Percentiles rank a stretch among this genome's conserved stretches.
phyloP scores from a whole-genome alignment of 768 basidiomycete species.

The Mycena rebaudengoi region DNA sequence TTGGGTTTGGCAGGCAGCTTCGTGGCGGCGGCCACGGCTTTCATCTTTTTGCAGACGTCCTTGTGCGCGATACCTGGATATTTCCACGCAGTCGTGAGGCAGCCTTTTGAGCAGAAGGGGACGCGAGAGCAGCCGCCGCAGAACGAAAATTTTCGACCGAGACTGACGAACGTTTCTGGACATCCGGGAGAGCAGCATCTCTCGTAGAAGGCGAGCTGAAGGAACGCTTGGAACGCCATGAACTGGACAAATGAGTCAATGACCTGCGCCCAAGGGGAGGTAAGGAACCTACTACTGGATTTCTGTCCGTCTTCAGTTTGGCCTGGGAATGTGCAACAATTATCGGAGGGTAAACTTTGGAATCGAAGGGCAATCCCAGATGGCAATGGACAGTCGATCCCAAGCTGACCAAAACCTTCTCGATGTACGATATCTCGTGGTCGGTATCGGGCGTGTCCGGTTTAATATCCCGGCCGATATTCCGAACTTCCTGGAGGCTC shows the following conservation, averaged over 20 bases:
- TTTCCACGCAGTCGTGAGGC: constrained; percentile 1
- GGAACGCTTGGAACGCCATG: not conserved
- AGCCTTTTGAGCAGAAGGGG: not conserved
- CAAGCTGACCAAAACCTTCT: not conserved
- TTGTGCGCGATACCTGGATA: not conserved
- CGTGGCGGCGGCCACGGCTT: not conserved
- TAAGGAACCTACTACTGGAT: not conserved
- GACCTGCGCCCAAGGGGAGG: not conserved
- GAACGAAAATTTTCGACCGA: not conserved
- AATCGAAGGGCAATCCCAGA: not conserved
- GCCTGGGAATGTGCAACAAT: not conserved
- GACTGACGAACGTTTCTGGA: not conserved
- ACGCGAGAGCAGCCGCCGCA: not conserved
- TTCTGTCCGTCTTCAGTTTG: not conserved
- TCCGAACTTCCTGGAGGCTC: not conserved
- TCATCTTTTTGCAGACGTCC: constrained; percentile 3
- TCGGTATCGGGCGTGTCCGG: not conserved
- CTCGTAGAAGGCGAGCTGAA: not conserved
- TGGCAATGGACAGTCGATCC: not conserved
- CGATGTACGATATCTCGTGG: not conserved
- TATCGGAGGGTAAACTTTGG: not conserved
- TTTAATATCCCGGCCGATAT: not conserved
- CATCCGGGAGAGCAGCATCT: not conserved
- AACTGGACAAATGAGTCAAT: not conserved
- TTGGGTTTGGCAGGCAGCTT: not conserved